phyloP scores from a whole-genome alignment of 176 grass and related monocot genomes.

The Aechmea fasciata region DNA sequence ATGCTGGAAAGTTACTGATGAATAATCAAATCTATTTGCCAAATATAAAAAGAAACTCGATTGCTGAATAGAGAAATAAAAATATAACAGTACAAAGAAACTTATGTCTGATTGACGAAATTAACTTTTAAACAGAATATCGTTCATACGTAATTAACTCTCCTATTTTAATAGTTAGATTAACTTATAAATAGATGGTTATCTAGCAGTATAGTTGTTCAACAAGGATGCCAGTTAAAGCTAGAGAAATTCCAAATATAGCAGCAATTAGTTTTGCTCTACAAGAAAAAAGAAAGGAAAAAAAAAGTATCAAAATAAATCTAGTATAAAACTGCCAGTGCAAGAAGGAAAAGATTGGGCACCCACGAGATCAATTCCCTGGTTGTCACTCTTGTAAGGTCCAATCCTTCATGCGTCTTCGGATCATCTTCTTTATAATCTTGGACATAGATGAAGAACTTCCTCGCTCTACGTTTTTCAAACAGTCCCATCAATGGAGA shows the following conservation, averaged over 20 bases:
- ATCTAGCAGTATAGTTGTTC: no score
- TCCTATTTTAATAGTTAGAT: no score
- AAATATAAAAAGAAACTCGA: no score
- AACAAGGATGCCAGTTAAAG: no score
- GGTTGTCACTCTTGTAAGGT: constrained; percentile 73
- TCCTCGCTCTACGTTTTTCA: constrained; percentile 88
- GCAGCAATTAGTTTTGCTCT: neutral
- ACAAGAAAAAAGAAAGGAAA: constrained; percentile 7
- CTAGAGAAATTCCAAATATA: no score
- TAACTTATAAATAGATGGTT: no score
- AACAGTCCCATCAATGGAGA: constrained; percentile 84
- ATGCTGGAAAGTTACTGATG: no score
- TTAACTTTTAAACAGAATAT: neutral
- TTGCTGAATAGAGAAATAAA: no score
- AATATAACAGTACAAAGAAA: no score
- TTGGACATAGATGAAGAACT: constrained; percentile 84
- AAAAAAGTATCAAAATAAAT: neutral
- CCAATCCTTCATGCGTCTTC: constrained; percentile 69
- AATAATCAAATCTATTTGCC: no score
- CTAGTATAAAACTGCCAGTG: neutral
- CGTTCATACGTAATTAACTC: neutral
- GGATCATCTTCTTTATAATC: constrained; percentile 77
- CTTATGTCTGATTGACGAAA: no score
- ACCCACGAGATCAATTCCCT: constrained; percentile 71
- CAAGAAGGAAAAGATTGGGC: neutral